phyloP scores from a whole-genome alignment of 495 filamentous ascomycete genomes.

The Aspergillus indologenus region DNA sequence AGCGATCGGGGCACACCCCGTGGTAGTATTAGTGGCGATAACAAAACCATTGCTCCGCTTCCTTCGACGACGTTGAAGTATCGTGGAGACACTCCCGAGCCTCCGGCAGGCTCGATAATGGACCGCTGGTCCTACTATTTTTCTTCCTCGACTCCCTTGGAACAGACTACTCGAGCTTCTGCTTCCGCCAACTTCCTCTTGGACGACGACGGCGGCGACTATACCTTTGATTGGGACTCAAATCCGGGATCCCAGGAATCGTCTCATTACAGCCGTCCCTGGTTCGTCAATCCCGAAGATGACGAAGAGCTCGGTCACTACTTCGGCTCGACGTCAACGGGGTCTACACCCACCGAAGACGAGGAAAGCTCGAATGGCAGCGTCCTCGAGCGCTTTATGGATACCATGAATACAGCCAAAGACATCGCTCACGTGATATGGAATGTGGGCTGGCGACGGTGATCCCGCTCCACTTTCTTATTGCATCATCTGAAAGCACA shows the following conservation, averaged over 20 bases:
- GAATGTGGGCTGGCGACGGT: constrained; percentile 94
- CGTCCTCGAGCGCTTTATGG: constrained; percentile 78
- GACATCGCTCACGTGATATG: constrained; percentile 96
- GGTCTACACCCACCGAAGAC: constrained; percentile 76
- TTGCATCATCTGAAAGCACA: neutral
- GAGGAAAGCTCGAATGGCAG: constrained; percentile 50
- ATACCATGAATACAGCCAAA: constrained; percentile 92
- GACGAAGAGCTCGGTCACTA: constrained; percentile 42
- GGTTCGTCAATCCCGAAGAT: constrained; percentile 39
- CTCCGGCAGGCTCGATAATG: constrained; percentile 31
- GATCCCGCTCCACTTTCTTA: neutral
- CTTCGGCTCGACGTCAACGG: constrained; percentile 68
- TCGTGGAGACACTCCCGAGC: constrained; percentile 72
- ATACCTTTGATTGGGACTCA: constrained; percentile 50
- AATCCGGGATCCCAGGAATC: constrained; percentile 19
- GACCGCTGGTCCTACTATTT: constrained; percentile 44
- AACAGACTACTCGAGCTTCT: constrained; percentile 71
- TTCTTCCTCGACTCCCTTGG: constrained; percentile 51
- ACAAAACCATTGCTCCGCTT: constrained; percentile 89
- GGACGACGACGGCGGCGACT: constrained; percentile 64
- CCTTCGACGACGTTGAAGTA: constrained; percentile 92
- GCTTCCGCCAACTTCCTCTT: constrained; percentile 68
- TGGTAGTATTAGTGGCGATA: constrained; percentile 59
- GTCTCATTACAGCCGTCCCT: constrained; percentile 25
- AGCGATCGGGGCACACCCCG: constrained; percentile 48